Evolutionary conservation across 345 rosid species (phyloP).

Genomic region (Camelina hispida): DNA sequence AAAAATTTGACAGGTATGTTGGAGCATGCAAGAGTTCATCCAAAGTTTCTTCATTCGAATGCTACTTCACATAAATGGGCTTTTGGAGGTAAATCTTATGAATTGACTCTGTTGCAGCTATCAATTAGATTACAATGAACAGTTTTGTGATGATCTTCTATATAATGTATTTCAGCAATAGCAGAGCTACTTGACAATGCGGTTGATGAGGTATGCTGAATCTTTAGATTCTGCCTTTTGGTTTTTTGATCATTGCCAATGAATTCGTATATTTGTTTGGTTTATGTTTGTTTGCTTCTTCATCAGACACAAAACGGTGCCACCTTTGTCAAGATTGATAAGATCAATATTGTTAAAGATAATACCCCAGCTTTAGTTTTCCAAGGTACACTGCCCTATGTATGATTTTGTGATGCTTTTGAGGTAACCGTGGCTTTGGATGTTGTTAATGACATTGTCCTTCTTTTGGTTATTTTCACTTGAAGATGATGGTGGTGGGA

Average conservation of each 20-base stretch:
- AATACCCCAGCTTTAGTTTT: constrained; percentile 83
- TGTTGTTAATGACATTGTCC: constrained; percentile 13
- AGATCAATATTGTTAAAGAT: constrained; percentile 68
- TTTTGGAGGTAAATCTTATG: constrained; percentile 71
- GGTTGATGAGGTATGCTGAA: constrained; percentile 78
- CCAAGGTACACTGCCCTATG: constrained; percentile 53
- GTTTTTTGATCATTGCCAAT: constrained; percentile 8
- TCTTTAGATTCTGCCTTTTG: background rate
- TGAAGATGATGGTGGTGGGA: constrained; percentile 96
- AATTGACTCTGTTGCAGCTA: background rate
- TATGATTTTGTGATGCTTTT: constrained; percentile 12
- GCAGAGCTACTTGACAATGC: constrained; percentile 98
- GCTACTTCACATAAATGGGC: constrained; percentile 99
- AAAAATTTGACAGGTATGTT: constrained; percentile 50
- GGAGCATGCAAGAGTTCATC: constrained; percentile 95
- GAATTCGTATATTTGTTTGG: background rate
- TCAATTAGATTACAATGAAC: background rate
- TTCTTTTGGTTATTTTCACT: background rate
- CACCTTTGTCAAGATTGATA: constrained; percentile 86
- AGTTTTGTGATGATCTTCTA: background rate
- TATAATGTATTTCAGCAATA: constrained; percentile 67
- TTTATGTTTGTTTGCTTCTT: constrained; percentile 30
- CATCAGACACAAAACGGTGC: constrained; percentile 83
- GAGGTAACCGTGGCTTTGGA: background rate
- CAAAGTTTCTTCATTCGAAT: constrained; percentile 96